phyloP scores from a whole-genome alignment of 495 filamentous ascomycete species.

The Penicillium silybi region DNA sequence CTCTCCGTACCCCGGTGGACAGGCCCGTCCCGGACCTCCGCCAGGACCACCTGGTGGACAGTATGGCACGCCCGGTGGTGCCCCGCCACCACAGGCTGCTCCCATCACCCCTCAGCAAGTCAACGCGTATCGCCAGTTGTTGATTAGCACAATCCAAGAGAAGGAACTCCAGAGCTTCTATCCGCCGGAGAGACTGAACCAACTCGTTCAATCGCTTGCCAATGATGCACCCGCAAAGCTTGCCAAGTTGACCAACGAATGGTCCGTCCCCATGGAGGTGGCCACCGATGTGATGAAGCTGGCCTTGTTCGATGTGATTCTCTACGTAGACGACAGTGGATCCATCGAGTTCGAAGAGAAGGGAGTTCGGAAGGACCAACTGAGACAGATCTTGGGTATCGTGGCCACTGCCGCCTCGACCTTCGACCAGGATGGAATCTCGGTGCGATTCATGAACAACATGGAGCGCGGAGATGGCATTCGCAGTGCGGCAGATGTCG shows the following conservation, averaged over 20 bases:
- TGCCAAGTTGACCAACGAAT: constrained; percentile 49
- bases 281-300: constrained; percentile 66
- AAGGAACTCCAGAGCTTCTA: constrained; percentile 55
- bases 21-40: constrained; percentile 27
- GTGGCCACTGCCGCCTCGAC: constrained; percentile 62
- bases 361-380: constrained; percentile 62
- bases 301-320: constrained; percentile 60
- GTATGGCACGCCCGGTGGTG: constrained; percentile 26
- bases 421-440: constrained; percentile 68
- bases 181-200: constrained; percentile 42
- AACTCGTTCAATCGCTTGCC: constrained; percentile 33
- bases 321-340: constrained; percentile 71
- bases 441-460: constrained; percentile 69
- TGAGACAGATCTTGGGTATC: constrained; percentile 57
- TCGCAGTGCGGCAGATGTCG: constrained; percentile 53
- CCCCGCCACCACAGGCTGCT: constrained; percentile 21
- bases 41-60: constrained; percentile 30
- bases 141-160: constrained; percentile 54
- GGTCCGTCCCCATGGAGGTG: constrained; percentile 57
- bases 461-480: constrained; percentile 49
- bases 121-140: constrained; percentile 48
- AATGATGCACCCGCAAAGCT: constrained; percentile 46
- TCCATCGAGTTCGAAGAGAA: constrained; percentile 66
- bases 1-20: constrained; percentile 30
- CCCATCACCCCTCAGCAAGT: constrained; percentile 46